Conservation (phyloP, 139 green algal species). For the Raphidocelis subcapitata region DNA sequence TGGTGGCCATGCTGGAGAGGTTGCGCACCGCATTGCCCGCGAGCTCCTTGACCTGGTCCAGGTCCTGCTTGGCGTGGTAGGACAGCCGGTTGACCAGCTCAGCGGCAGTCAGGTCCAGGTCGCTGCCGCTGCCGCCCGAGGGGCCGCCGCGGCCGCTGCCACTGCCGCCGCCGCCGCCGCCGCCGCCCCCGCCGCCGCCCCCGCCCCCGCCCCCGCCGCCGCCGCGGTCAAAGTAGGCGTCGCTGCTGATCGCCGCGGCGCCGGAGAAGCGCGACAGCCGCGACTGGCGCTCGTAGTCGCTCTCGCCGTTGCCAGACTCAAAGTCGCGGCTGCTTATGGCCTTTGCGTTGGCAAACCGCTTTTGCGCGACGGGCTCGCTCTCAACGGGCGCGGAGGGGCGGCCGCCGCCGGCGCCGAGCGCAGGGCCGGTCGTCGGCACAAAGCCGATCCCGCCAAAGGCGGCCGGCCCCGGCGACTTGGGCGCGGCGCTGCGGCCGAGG, state of each 20-base stretch:
- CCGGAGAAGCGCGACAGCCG: slow-evolving; percentile 52
- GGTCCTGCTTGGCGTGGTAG: slow-evolving; percentile 73
- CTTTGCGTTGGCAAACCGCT: slow-evolving; percentile 88
- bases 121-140: slow-evolving; percentile 9
- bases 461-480: not conserved
- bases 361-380: slow-evolving; percentile 46
- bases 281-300: slow-evolving; percentile 20
- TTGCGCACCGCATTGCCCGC: slow-evolving; percentile 59
- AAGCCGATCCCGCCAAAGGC: no score
- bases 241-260: slow-evolving; percentile 73
- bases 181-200: slow-evolving; percentile 3
- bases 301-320: slow-evolving; percentile 30
- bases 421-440: no score
- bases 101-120: slow-evolving; percentile 63
- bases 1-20: slow-evolving; percentile 63
- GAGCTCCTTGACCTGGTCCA: slow-evolving; percentile 67
- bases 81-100: slow-evolving; percentile 81
- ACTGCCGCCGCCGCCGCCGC: not conserved
- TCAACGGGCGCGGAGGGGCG: not conserved
- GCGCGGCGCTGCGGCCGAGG: not conserved
- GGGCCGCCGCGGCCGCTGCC: not conserved
- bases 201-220: not conserved
- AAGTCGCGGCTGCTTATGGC: slow-evolving; percentile 79
- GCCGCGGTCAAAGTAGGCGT: slow-evolving; percentile 73
- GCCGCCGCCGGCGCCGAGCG: no score